Evolutionary conservation across 768 basidiomycete species (phyloP), one percentile per base, ranked within the genome.

Genomic region (Termitomyces sp.): DNA sequence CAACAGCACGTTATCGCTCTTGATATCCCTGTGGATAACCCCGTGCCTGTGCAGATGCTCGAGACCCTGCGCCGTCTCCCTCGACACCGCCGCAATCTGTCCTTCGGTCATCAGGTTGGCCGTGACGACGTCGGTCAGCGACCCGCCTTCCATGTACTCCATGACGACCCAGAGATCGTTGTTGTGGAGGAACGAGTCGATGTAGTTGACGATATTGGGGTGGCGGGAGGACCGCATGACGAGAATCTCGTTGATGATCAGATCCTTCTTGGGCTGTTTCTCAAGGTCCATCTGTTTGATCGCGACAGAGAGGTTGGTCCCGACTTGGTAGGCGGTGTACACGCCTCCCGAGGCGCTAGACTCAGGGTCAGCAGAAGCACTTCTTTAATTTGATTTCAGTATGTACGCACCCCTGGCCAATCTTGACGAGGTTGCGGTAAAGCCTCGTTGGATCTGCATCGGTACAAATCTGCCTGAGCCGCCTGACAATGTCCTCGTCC

Each of bases 211-310:
- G 64, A 98, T 98, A 69, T 99, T 99, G n/a, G 95, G 94, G 70
- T 98, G 95, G 35, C 92, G 82, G 17, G 91, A 92, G 23, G 93
- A 87, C 23, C 95, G 91, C 97, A 99, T 98, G 68, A 98, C 97
- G 62, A 99, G 85, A 63, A 98, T 98, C 74, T 99, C 97, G 73
- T 99, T 98, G 77, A 99, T 98, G 77, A 99, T 98, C 49, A 99
- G 81, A 69, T 98, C 96, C 74, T 98, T 98, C 82, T 98, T 98
- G 41, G 97, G 97, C 67, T 98, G 97, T 76, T 98, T 97, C 73
- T 98, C 95, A 31, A 99, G 82, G 78, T 99, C 97, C 97, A 98
- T 99, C 74, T 98, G 96, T 74, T 99, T 99, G 83, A 99, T 99
- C 41, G 97, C 97, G 34, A 98, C 97, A 11, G 86, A 90, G 32